Percentiles rank a stretch among this genome's conserved stretches.
phyloP scores from a whole-genome alignment of 2,329 filamentous ascomycete genomes.

The Aureobasidium leucospermi region DNA sequence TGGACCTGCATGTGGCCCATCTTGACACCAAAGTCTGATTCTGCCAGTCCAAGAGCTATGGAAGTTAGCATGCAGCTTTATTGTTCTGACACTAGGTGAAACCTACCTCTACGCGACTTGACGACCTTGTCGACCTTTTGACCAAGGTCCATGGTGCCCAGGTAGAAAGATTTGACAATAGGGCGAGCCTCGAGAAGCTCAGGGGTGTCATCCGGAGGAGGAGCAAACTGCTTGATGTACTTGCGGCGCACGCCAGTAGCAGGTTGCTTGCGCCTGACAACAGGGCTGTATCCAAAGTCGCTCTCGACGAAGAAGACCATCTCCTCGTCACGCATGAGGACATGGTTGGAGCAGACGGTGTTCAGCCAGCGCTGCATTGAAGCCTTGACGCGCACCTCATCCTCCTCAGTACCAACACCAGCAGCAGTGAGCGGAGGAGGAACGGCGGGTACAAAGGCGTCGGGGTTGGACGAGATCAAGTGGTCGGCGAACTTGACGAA shows the following conservation, averaged over 20 bases:
- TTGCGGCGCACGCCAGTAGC: slow-evolving; percentile 92
- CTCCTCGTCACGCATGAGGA: slow-evolving; percentile 90
- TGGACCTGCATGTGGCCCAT: slow-evolving; percentile 79
- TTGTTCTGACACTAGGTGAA: neutral
- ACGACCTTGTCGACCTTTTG: slow-evolving; percentile 95
- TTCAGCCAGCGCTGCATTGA: slow-evolving; percentile 93
- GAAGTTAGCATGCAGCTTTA: slow-evolving; percentile 24
- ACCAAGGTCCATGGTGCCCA: slow-evolving; percentile 91
- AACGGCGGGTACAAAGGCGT: slow-evolving; percentile 87
- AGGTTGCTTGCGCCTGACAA: slow-evolving; percentile 91
- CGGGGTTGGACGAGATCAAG: slow-evolving; percentile 93
- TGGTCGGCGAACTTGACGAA: slow-evolving; percentile 96
- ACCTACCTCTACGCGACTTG: slow-evolving; percentile 77
- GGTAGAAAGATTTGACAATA: slow-evolving; percentile 88
- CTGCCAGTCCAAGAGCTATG: slow-evolving; percentile 80
- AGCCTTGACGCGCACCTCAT: slow-evolving; percentile 81
- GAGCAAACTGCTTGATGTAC: slow-evolving; percentile 96
- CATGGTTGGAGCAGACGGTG: slow-evolving; percentile 83
- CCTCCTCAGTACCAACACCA: slow-evolving; percentile 91
- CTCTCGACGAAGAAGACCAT: slow-evolving; percentile 98
- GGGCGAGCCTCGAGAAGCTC: slow-evolving; percentile 86
- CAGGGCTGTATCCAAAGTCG: slow-evolving; percentile 95
- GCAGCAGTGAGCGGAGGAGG: slow-evolving; percentile 92
- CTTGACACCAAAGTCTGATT: slow-evolving; percentile 90
- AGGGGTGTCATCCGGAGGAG: slow-evolving; percentile 92